Percentiles rank a stretch among this genome's conserved stretches.
Conservation (phyloP, 257 asterid genomes). For the Solanum sejunctum region DNA sequence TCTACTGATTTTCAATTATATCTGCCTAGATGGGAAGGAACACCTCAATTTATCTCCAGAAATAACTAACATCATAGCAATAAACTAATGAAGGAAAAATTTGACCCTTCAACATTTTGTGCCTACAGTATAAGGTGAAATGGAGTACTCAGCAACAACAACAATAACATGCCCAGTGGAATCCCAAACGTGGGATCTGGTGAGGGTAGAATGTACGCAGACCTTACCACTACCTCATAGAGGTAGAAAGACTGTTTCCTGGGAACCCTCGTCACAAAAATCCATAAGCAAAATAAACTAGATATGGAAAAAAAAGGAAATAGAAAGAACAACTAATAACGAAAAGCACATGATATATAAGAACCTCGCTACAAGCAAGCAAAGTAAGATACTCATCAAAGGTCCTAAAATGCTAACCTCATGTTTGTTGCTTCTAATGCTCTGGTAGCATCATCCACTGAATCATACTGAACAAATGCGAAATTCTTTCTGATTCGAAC, state of each 20-base stretch:
- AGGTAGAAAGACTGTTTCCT: too few species aligned
- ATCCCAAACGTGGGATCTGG: too few species aligned
- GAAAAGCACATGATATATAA: background rate
- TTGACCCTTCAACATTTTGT: background rate
- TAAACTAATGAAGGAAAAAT: background rate
- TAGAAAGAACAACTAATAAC: too few species aligned
- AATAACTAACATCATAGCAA: background rate
- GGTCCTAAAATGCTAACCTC: conserved; percentile 31
- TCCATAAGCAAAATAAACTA: too few species aligned
- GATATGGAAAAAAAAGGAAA: too few species aligned
- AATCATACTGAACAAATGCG: conserved; percentile 72
- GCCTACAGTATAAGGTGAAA: background rate
- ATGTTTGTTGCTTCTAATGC: conserved; percentile 66
- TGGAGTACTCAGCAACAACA: background rate
- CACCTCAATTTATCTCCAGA: background rate
- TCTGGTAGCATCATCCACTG: conserved; percentile 73
- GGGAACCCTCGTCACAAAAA: too few species aligned
- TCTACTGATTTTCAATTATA: background rate
- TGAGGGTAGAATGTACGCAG: too few species aligned
- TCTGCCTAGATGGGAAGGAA: background rate
- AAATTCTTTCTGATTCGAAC: conserved; percentile 84
- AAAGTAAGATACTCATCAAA: background rate
- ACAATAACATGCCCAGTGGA: too few species aligned
- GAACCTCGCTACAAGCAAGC: background rate
- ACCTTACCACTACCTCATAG: too few species aligned